A percentile compares a stretch with the other conserved stretches of the same genome.
Evolutionary conservation across 352 stramenopile species (phyloP).

Genomic region (Globisporangium cylindrosporum): DNA sequence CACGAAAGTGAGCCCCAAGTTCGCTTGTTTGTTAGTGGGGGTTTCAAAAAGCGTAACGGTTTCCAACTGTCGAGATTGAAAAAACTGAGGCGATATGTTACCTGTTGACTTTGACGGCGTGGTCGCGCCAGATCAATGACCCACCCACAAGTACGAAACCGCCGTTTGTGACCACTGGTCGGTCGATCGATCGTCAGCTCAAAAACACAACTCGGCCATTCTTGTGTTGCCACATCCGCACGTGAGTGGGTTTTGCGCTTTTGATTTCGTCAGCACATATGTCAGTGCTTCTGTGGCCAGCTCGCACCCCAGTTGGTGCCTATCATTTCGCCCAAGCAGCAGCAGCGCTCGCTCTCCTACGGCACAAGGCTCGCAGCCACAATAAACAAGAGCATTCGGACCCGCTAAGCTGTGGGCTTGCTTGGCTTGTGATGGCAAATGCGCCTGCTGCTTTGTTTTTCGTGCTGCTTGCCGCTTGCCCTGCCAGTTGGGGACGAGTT

Average conservation of each 20-base stretch:
- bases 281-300: not conserved
- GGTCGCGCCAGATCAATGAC: not conserved
- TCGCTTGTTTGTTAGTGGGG: no score
- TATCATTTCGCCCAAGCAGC: not conserved
- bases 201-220: not conserved
- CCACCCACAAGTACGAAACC: not conserved
- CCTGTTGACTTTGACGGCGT: not conserved
- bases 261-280: not conserved
- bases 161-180: not conserved
- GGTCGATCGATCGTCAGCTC: not conserved
- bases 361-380: not conserved
- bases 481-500: not conserved
- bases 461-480: not conserved
- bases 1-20: not conserved
- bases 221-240: not conserved
- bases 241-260: not conserved
- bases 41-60: not conserved
- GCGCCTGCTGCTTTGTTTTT: not conserved
- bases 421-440: not conserved
- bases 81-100: not conserved
- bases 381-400: not conserved
- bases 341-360: not conserved
- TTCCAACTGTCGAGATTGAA: not conserved
- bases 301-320: not conserved
- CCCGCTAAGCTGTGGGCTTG: not conserved